Conservation (phyloP, 371 early-diverging fungal genomes). For the Chytridiales sp. region DNA sequence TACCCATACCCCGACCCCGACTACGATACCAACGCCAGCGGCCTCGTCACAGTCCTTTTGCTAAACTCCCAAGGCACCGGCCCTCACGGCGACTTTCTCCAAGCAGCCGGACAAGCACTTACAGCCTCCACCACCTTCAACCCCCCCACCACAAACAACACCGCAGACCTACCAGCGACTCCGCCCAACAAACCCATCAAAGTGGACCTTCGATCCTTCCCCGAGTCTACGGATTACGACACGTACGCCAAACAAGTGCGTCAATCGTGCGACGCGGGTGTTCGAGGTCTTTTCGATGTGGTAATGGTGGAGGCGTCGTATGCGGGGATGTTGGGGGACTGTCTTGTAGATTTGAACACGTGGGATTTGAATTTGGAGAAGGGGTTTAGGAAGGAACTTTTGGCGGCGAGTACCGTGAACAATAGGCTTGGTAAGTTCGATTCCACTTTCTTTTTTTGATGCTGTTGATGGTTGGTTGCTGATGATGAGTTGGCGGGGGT, state of each 20-base stretch:
- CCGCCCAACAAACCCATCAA: slow-evolving; percentile 16
- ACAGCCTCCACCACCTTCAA: background rate
- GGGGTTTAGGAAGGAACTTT: slow-evolving; percentile 20
- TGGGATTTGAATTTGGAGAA: slow-evolving; percentile 28
- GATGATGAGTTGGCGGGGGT: background rate
- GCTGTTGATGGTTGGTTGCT: background rate
- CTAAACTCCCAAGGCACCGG: slow-evolving; percentile 16
- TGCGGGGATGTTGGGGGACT: slow-evolving; percentile 33
- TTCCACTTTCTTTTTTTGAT: background rate
- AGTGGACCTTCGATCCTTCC: slow-evolving; percentile 18
- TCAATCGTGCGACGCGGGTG: slow-evolving; percentile 29
- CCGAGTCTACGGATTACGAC: slow-evolving; percentile 18
- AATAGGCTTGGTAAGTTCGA: slow-evolving; percentile 31
- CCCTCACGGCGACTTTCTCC: slow-evolving; percentile 9
- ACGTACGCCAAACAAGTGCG: slow-evolving; percentile 28
- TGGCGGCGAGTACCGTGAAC: slow-evolving; percentile 25
- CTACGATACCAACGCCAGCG: slow-evolving; percentile 26
- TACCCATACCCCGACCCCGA: slow-evolving; percentile 25
- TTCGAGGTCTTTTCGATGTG: slow-evolving; percentile 32
- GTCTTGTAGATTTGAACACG: slow-evolving; percentile 37
- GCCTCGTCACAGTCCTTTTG: slow-evolving; percentile 30
- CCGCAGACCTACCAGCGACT: slow-evolving; percentile 13
- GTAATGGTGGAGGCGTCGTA: slow-evolving; percentile 30
- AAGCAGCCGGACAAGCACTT: no score
- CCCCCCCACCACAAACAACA: slow-evolving; percentile 10